Percentiles rank a stretch among this genome's conserved stretches.
These are phyloP conservation scores for Solanum etuberosum DNA, from an alignment of 257 asterid species.

Conservation along the genomic window DNA sequence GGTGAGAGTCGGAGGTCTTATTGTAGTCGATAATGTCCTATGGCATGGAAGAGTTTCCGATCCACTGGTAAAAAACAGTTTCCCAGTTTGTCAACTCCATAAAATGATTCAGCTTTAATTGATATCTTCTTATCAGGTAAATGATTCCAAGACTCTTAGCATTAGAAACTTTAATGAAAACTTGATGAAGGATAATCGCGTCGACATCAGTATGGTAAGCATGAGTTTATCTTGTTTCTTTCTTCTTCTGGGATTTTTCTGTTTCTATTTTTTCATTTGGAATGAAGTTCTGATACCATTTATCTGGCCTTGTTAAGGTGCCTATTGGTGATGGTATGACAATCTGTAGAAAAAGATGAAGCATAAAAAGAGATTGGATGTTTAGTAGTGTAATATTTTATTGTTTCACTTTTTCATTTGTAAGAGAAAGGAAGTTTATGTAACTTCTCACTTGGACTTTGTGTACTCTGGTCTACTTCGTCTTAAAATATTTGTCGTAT, in stretches of 20 bases:
- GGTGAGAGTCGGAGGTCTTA: slow-evolving; percentile 84
- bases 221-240: neutral
- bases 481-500: neutral
- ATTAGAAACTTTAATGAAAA: slow-evolving; percentile 55
- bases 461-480: neutral
- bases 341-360: slow-evolving; percentile 49
- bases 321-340: slow-evolving; percentile 92
- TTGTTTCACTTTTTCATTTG: neutral
- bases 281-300: neutral
- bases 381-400: neutral
- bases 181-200: slow-evolving; percentile 68
- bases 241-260: neutral
- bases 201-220: slow-evolving; percentile 82
- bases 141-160: slow-evolving; percentile 54
- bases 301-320: slow-evolving; percentile 21
- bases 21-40: slow-evolving; percentile 85
- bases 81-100: neutral
- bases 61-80: slow-evolving; percentile 41
- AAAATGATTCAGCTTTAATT: neutral
- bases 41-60: slow-evolving; percentile 97
- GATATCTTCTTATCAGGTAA: slow-evolving; percentile 29
- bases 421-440: neutral
- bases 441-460: neutral
- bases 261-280: neutral
- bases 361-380: neutral